Evolutionary conservation across 805 yeast genomes (phyloP).

Genomic region (Kazachstania martiniae): DNA sequence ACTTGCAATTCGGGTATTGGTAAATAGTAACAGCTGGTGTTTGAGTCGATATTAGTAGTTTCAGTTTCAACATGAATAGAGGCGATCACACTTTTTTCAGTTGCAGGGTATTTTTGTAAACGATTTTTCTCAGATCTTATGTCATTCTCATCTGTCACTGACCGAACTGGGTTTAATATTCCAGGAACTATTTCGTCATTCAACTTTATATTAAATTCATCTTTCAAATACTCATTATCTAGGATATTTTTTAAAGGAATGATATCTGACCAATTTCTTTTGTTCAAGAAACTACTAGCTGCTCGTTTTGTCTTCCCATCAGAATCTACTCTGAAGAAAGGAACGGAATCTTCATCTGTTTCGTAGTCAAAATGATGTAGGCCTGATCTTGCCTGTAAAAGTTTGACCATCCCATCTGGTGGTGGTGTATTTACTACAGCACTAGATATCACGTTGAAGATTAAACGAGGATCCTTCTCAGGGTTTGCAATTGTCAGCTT

Average conservation of each 20-base stretch:
- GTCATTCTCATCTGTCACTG: constrained; percentile 12
- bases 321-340: constrained; percentile 52
- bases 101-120: constrained; percentile 37
- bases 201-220: constrained; percentile 4
- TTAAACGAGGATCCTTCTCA: constrained; percentile 60
- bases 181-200: constrained; percentile 19
- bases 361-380: constrained; percentile 54
- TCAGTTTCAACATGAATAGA: constrained; percentile 68
- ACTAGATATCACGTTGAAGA: constrained; percentile 76
- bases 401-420: constrained; percentile 70
- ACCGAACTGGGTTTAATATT: too few species aligned
- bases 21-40: constrained; percentile 56
- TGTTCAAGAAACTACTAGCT: constrained; percentile 40
- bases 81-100: constrained; percentile 48
- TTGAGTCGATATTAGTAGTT: constrained; percentile 34
- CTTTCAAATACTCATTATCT: constrained; percentile 10
- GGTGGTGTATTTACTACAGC: constrained; percentile 93
- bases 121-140: constrained; percentile 7
- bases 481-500: constrained; percentile 38
- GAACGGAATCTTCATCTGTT: constrained; percentile 76
- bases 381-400: constrained; percentile 57
- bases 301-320: constrained; percentile 39
- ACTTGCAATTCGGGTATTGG: constrained; percentile 51
- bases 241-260: constrained; percentile 39
- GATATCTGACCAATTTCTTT: constrained; percentile 64